phyloP scores from a whole-genome alignment of 495 filamentous ascomycete genomes.

The Neurospora sp. region DNA sequence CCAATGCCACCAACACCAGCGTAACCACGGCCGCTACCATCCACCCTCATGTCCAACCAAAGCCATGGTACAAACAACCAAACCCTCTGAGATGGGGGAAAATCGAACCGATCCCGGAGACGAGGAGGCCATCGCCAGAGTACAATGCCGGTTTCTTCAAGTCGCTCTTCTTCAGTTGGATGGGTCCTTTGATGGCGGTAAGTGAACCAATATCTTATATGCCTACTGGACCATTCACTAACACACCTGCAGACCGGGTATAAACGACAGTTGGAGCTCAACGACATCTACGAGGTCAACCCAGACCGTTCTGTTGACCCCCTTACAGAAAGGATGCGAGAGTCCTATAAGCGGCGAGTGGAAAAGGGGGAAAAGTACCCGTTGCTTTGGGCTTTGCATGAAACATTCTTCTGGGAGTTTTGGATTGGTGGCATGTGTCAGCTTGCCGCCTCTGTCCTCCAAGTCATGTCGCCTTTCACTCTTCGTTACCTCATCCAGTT shows the following conservation, averaged over 20 bases:
- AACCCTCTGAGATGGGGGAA: constrained; percentile 55
- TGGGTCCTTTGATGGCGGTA: constrained; percentile 57
- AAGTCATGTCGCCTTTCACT: constrained; percentile 65
- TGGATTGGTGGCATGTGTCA: constrained; percentile 70
- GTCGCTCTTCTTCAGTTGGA: constrained; percentile 55
- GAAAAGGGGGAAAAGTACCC: constrained; percentile 61
- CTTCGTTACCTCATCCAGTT: constrained; percentile 70
- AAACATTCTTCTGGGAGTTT: constrained; percentile 80
- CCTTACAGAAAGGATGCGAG: constrained; percentile 52
- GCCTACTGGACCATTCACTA: not conserved
- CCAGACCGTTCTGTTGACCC: constrained; percentile 62
- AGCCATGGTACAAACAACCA: constrained; percentile 48
- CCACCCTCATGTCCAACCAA: constrained; percentile 23
- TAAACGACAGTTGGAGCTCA: constrained; percentile 67
- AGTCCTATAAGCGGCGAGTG: constrained; percentile 56
- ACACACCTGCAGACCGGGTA: constrained; percentile 53
- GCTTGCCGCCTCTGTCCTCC: constrained; percentile 55
- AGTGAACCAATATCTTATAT: constrained; percentile 14
- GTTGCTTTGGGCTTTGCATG: constrained; percentile 70
- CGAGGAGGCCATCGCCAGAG: constrained; percentile 44
- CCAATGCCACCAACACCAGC: constrained; percentile 36
- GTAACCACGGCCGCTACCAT: constrained; percentile 22
- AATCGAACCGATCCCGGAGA: constrained; percentile 50
- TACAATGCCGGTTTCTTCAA: constrained; percentile 50
- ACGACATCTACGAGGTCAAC: constrained; percentile 83